These are phyloP conservation scores for Pascua sp. DNA, from an alignment of 1,284 basidiomycete genomes.

Conservation along the genomic window DNA sequence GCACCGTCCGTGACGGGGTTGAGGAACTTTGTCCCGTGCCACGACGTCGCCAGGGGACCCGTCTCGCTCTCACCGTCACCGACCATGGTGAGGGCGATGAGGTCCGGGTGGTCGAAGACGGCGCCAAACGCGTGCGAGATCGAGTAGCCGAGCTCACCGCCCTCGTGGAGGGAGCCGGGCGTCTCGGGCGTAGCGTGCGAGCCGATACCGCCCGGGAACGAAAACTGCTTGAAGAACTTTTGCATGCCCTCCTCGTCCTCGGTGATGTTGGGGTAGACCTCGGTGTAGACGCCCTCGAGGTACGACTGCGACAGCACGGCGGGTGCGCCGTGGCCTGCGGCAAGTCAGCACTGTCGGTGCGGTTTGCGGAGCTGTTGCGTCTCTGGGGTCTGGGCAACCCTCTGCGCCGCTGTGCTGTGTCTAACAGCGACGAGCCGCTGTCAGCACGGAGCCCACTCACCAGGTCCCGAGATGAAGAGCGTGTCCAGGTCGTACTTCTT, in stretches of 20 bases:
- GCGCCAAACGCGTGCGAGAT: conserved; percentile 73
- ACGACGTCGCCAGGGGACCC: conserved; percentile 74
- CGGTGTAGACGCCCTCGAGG: conserved; percentile 83
- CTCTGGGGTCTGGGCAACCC: too few species aligned
- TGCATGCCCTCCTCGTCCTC: conserved; percentile 63
- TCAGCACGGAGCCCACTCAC: conserved; percentile 21
- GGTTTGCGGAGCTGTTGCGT: too few species aligned
- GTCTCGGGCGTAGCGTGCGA: conserved; percentile 66
- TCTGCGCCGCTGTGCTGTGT: background rate
- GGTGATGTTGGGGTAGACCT: conserved; percentile 71
- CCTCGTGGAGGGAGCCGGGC: conserved; percentile 84
- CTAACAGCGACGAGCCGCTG: background rate
- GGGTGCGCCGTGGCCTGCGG: conserved; percentile 76
- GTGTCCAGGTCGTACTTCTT: background rate
- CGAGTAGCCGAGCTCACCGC: conserved; percentile 83
- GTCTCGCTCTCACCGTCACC: conserved; percentile 87
- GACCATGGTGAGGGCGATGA: conserved; percentile 67
- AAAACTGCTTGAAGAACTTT: conserved; percentile 51
- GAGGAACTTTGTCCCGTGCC: conserved; percentile 80
- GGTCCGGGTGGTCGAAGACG: conserved; percentile 82
- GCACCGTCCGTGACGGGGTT: conserved; percentile 88
- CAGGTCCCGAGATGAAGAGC: conserved; percentile 59
- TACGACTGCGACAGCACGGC: conserved; percentile 74
- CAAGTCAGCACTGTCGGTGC: conserved; percentile 19
- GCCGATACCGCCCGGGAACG: conserved; percentile 53